Conservation (phyloP, 2,329 filamentous ascomycete species). For the Ophiostoma triangulosporum region DNA sequence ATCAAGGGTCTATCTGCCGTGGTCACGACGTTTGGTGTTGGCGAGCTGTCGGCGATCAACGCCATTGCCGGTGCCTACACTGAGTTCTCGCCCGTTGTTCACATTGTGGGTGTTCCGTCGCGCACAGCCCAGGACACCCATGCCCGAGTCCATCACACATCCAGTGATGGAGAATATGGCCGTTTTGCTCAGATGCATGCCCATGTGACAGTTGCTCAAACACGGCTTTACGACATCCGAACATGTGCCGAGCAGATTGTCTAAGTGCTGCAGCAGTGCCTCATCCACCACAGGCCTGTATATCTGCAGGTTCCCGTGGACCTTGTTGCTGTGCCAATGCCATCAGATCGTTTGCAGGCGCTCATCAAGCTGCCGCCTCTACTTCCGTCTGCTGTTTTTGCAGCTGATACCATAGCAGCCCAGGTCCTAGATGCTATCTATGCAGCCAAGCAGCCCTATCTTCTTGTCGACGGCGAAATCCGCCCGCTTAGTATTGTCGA, state of each 20-base stretch:
- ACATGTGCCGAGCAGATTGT: too few relatives aligned
- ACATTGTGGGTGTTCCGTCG: constrained; percentile 29
- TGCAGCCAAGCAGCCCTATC: constrained; percentile 55
- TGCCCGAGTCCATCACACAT: constrained; percentile 32
- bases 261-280: too few relatives aligned
- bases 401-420: constrained; percentile 71
- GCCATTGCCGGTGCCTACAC: constrained; percentile 42
- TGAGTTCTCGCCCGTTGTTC: constrained; percentile 40
- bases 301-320: constrained; percentile 77
- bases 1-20: constrained; percentile 42
- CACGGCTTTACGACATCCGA: too few relatives aligned
- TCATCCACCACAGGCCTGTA: too few relatives aligned
- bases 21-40: too few relatives aligned
- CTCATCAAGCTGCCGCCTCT: constrained; percentile 50
- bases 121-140: constrained; percentile 15
- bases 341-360: constrained; percentile 56
- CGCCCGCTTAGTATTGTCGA: too few relatives aligned
- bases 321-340: constrained; percentile 61
- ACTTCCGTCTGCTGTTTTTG: constrained; percentile 47
- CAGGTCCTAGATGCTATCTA: constrained; percentile 59
- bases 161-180: constrained; percentile 41
- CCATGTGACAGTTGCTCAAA: constrained; percentile 55
- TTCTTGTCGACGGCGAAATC: constrained; percentile 78
- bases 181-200: constrained; percentile 70
- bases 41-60: constrained; percentile 40